Conservation (phyloP, 805 yeast species). For the Candida mattraensis region DNA sequence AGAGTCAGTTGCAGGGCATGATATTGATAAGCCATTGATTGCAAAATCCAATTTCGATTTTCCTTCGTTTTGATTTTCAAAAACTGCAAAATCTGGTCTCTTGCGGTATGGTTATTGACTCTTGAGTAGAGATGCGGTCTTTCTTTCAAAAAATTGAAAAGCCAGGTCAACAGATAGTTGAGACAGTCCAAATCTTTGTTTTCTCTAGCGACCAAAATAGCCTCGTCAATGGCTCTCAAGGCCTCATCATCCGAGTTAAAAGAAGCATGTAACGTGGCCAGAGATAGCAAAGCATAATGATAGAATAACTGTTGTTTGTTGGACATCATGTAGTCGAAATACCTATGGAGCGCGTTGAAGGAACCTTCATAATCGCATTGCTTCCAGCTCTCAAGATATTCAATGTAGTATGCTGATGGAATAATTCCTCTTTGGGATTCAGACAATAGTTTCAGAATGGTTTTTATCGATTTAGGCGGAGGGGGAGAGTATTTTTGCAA, state of each 20-base stretch:
- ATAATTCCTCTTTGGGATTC: conserved; percentile 43
- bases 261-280: conserved; percentile 69
- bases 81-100: conserved; percentile 66
- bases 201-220: conserved; percentile 84
- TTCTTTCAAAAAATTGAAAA: conserved; percentile 65
- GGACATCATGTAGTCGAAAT: conserved; percentile 76
- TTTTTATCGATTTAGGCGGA: conserved; percentile 44
- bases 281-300: conserved; percentile 72
- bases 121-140: conserved; percentile 55
- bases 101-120: conserved; percentile 41
- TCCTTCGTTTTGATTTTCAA: conserved; percentile 53
- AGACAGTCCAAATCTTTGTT: conserved; percentile 73
- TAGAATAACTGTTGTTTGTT: conserved; percentile 61
- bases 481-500: conserved; percentile 53
- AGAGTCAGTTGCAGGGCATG: conserved; percentile 57
- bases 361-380: conserved; percentile 63
- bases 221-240: conserved; percentile 77
- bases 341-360: conserved; percentile 55
- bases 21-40: conserved; percentile 63
- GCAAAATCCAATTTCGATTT: conserved; percentile 44
- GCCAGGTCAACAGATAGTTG: conserved; percentile 71
- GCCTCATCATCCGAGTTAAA: conserved; percentile 71
- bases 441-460: conserved; percentile 46
- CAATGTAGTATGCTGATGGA: conserved; percentile 54
- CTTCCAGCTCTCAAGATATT: conserved; percentile 58